Evolutionary conservation across 768 basidiomycete genomes (phyloP).

Genomic region (Naganishia randhawae): DNA sequence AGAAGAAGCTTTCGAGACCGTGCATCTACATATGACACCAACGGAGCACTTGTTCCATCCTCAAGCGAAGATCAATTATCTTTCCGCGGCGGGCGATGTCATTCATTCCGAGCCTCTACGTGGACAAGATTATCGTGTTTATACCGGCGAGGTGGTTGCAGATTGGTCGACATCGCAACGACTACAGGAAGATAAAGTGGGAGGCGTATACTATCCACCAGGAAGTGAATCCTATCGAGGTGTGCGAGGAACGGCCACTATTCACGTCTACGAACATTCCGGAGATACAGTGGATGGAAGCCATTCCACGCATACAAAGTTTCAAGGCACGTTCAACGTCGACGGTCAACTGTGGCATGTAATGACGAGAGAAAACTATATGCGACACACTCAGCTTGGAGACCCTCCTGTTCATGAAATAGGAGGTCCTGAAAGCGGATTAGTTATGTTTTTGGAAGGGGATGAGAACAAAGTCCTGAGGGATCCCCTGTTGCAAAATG

Average conservation of each 20-base stretch:
- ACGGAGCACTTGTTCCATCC: slow-evolving; percentile 76
- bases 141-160: slow-evolving; percentile 69
- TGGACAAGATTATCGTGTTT: slow-evolving; percentile 58
- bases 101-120: slow-evolving; percentile 60
- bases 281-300: slow-evolving; percentile 54
- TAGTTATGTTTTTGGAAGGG: slow-evolving; percentile 61
- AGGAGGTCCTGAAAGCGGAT: slow-evolving; percentile 53
- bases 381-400: slow-evolving; percentile 59
- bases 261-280: slow-evolving; percentile 64
- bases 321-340: slow-evolving; percentile 72
- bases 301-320: slow-evolving; percentile 39
- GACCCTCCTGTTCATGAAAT: slow-evolving; percentile 51
- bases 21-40: slow-evolving; percentile 70
- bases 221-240: slow-evolving; percentile 38
- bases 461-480: slow-evolving; percentile 47
- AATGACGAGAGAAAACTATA: slow-evolving; percentile 66
- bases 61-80: slow-evolving; percentile 68
- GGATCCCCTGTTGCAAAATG: slow-evolving; percentile 58
- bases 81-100: slow-evolving; percentile 56
- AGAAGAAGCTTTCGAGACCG: slow-evolving; percentile 38
- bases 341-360: slow-evolving; percentile 68
- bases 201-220: slow-evolving; percentile 31
- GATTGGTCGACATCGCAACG: slow-evolving; percentile 12
- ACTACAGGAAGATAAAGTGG: slow-evolving; percentile 47
- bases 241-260: slow-evolving; percentile 71